phyloP scores from a whole-genome alignment of 2,329 filamentous ascomycete species.

The Monosporascus sp. region DNA sequence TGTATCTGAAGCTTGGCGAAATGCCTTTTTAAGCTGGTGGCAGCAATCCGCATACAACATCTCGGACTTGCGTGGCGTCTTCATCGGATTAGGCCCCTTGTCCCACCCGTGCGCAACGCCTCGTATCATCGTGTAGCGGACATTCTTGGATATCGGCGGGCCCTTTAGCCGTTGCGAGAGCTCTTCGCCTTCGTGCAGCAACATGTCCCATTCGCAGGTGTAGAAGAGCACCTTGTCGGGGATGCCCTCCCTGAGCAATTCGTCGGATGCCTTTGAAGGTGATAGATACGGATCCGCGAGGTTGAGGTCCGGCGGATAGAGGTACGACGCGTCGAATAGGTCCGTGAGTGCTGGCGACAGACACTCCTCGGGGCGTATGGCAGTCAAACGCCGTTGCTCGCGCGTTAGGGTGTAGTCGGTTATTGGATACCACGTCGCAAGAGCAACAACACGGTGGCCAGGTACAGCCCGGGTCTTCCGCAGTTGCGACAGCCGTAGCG shows the following conservation, averaged over 20 bases:
- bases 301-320: constrained; percentile 46
- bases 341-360: constrained; percentile 53
- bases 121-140: constrained; percentile 52
- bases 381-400: constrained; percentile 48
- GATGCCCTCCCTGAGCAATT: constrained; percentile 38
- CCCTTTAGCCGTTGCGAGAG: constrained; percentile 54
- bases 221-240: constrained; percentile 52
- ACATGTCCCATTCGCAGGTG: constrained; percentile 61
- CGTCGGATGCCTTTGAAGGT: constrained; percentile 50
- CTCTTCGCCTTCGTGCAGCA: constrained; percentile 53
- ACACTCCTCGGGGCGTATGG: constrained; percentile 50
- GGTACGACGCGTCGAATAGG: constrained; percentile 58
- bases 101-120: constrained; percentile 61
- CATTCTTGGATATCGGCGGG: constrained; percentile 44
- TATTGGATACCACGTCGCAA: constrained; percentile 57
- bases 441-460: constrained; percentile 42
- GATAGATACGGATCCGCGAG: constrained; percentile 51
- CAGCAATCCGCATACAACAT: constrained; percentile 51
- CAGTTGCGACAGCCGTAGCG: constrained; percentile 27
- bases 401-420: constrained; percentile 56
- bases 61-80: constrained; percentile 43
- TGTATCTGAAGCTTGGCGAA: constrained; percentile 19
- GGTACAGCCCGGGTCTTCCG: constrained; percentile 25
- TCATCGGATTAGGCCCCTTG: constrained; percentile 57
- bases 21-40: constrained; percentile 40